Percentiles rank a stretch among this genome's conserved stretches.
These are phyloP conservation scores for Chlorella sp. DNA, from an alignment of 139 green algal species.

Conservation along the genomic window DNA sequence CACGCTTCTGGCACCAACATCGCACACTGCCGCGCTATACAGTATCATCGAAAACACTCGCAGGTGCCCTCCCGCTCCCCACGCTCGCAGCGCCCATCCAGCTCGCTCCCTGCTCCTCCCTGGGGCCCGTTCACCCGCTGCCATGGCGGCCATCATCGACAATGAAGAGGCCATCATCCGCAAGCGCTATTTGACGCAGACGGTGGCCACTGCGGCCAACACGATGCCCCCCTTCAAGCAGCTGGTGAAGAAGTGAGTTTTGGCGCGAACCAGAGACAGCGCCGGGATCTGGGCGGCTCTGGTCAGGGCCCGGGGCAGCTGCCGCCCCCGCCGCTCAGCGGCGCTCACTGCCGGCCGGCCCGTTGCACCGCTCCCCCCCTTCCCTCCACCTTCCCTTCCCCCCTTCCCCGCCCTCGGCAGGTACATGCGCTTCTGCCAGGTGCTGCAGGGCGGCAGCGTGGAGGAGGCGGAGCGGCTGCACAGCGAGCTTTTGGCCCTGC, in stretches of 20 bases:
- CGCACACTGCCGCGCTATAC: no score
- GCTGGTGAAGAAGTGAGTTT: conserved; percentile 32
- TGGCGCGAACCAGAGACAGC: background rate
- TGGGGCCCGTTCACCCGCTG: background rate
- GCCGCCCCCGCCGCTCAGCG: background rate
- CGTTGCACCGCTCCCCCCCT: background rate
- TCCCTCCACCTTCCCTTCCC: background rate
- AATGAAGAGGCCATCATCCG: conserved; percentile 51
- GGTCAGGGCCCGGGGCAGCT: background rate
- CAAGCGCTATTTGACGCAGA: conserved; percentile 47
- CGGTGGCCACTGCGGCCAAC: background rate
- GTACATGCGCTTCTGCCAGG: conserved; percentile 33
- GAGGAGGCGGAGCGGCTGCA: conserved; percentile 12
- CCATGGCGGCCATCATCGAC: background rate
- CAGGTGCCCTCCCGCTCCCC: no score
- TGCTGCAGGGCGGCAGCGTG: background rate
- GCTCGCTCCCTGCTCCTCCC: background rate
- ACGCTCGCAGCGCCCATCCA: no score
- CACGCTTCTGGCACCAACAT: no score
- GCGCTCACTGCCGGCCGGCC: no score
- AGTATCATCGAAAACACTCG: no score
- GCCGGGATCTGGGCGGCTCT: background rate
- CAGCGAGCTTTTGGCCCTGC: conserved; percentile 31
- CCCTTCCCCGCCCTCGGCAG: background rate
- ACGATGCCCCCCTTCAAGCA: conserved; percentile 43